Conservation (phyloP, 805 yeast species). For the Saccharomycopsis lassenensis region DNA sequence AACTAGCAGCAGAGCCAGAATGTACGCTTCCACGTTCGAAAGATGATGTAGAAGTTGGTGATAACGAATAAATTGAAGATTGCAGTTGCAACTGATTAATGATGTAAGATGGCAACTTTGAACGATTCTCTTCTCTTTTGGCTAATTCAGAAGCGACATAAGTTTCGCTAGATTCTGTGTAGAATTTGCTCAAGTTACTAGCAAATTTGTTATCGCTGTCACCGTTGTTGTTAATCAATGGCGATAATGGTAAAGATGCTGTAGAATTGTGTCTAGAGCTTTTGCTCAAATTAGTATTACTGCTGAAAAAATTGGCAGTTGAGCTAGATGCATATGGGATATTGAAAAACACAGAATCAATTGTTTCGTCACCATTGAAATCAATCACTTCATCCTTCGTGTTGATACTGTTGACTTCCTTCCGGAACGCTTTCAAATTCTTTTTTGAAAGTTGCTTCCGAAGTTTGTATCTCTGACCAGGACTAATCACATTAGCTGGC, state of each 20-base stretch:
- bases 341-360: conserved; percentile 17
- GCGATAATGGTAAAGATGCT: conserved; percentile 16
- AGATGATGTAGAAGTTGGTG: conserved; percentile 6
- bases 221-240: conserved; percentile 10
- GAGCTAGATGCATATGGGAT: conserved; percentile 18
- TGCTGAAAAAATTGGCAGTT: conserved; percentile 3
- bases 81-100: conserved; percentile 15
- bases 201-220: conserved; percentile 14
- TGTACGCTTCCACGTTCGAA: conserved; percentile 3
- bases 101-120: conserved; percentile 15
- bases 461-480: conserved; percentile 15
- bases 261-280: conserved; percentile 7
- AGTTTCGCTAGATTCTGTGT: conserved; percentile 13
- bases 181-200: conserved; percentile 11
- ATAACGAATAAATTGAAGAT: conserved; percentile 9
- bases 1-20: too few species aligned
- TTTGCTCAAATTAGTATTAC: not conserved
- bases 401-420: conserved; percentile 10
- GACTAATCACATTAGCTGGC: conserved; percentile 11
- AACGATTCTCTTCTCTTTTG: conserved; percentile 14
- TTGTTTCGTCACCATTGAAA: conserved; percentile 1
- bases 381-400: conserved; percentile 16
- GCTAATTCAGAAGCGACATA: conserved; percentile 14
- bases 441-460: conserved; percentile 15
- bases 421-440: conserved; percentile 10